These are phyloP conservation scores for Eleusine coracana DNA, from an alignment of 176 grass and related monocot genomes.

Conservation along the genomic window DNA sequence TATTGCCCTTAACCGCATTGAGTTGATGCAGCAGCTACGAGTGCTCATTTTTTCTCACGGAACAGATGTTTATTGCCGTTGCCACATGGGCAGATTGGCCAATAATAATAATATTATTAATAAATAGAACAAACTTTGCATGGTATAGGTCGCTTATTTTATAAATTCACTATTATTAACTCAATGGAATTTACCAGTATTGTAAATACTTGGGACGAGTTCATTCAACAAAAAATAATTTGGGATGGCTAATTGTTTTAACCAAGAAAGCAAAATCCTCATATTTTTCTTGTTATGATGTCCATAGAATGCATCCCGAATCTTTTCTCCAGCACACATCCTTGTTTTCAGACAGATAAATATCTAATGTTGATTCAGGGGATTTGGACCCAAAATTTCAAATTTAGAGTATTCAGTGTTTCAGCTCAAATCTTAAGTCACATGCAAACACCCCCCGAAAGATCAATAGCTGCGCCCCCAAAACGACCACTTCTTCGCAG, in stretches of 20 bases:
- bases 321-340: neutral
- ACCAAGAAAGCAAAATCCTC: neutral
- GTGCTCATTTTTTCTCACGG: too few species aligned
- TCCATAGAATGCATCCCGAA: neutral
- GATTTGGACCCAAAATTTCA: neutral
- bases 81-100: too few species aligned
- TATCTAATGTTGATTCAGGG: neutral
- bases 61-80: too few species aligned
- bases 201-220: too few species aligned
- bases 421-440: neutral
- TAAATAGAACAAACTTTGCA: too few species aligned
- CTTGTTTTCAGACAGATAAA: neutral
- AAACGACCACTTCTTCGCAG: conserved; percentile 84
- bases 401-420: neutral
- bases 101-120: too few species aligned
- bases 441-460: neutral
- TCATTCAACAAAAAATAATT: neutral
- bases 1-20: too few species aligned
- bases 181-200: too few species aligned
- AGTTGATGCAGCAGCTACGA: too few species aligned
- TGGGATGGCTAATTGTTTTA: neutral
- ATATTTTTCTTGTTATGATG: neutral
- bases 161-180: too few species aligned
- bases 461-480: conserved; percentile 91
- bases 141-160: too few species aligned